These are phyloP conservation scores for Gnetum montanum DNA, from an alignment of 75 land plant species.

Conservation along the genomic window DNA sequence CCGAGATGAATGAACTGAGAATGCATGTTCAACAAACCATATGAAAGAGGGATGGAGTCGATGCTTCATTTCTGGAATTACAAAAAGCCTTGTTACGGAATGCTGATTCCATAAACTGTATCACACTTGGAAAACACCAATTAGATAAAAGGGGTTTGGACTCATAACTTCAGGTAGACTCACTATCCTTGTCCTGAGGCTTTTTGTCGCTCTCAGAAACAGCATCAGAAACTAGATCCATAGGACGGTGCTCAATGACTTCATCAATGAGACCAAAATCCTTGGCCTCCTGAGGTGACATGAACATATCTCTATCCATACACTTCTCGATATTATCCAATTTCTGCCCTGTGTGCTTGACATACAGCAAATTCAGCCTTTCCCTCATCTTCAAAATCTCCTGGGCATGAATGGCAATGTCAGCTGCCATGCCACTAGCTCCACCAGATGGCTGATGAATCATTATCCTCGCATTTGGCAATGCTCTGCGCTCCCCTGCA, in stretches of 20 bases:
- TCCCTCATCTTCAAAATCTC: slow-evolving; percentile 76
- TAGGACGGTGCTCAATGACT: slow-evolving; percentile 74
- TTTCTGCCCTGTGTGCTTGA: slow-evolving; percentile 63
- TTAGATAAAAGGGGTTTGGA: too few relatives aligned
- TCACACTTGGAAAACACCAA: too few relatives aligned
- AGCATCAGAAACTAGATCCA: slow-evolving; percentile 65
- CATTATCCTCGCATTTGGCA: slow-evolving; percentile 86
- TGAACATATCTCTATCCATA: slow-evolving; percentile 86
- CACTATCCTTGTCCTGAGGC: too few relatives aligned
- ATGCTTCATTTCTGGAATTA: too few relatives aligned
- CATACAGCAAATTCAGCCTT: slow-evolving; percentile 54
- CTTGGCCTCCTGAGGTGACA: slow-evolving; percentile 92
- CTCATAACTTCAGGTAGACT: too few relatives aligned
- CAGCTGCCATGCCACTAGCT: slow-evolving; percentile 78
- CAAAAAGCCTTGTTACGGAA: too few relatives aligned
- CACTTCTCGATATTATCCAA: slow-evolving; percentile 59
- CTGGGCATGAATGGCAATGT: slow-evolving; percentile 78
- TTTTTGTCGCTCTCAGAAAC: slow-evolving; percentile 18
- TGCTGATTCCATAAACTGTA: too few relatives aligned
- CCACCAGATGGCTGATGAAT: slow-evolving; percentile 96
- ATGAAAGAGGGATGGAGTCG: too few relatives aligned
- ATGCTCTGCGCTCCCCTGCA: slow-evolving; percentile 65
- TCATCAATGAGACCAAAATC: slow-evolving; percentile 83
- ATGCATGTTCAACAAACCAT: too few relatives aligned
- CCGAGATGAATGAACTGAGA: too few relatives aligned